phyloP scores from a whole-genome alignment of 2,329 filamentous ascomycete species.

The Exophiala oligosperma region DNA sequence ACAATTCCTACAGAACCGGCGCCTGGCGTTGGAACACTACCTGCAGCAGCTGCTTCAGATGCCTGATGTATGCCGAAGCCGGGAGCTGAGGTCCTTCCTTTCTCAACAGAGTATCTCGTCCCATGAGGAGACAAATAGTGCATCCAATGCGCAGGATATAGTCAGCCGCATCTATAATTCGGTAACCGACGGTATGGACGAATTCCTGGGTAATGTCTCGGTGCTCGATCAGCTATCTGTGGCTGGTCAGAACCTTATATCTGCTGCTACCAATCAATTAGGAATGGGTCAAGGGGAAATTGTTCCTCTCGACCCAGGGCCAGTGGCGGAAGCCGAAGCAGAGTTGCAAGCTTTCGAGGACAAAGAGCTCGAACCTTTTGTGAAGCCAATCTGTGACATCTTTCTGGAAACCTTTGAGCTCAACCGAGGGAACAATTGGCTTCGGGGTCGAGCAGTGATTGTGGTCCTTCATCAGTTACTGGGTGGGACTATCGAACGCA shows the following conservation, averaged over 20 bases:
- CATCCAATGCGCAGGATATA: conserved; percentile 73
- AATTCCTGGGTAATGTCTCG: conserved; percentile 93
- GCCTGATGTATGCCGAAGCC: conserved; percentile 90
- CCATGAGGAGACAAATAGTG: conserved; percentile 59
- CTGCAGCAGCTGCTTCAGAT: conserved; percentile 77
- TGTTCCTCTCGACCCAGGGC: conserved; percentile 48
- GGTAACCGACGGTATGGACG: conserved; percentile 96
- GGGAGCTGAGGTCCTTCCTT: conserved; percentile 87
- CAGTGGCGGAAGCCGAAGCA: conserved; percentile 78
- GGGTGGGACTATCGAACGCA: conserved; percentile 92
- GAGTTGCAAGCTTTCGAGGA: conserved; percentile 92
- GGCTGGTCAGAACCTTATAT: conserved; percentile 80
- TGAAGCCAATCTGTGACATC: conserved; percentile 97
- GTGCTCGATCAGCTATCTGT: conserved; percentile 92
- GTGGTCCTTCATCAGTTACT: conserved; percentile 94
- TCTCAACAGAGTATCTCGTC: conserved; percentile 80
- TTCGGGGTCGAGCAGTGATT: conserved; percentile 90
- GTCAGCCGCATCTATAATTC: conserved; percentile 95
- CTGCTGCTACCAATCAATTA: conserved; percentile 53
- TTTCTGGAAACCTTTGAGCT: conserved; percentile 95
- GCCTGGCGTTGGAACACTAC: conserved; percentile 81
- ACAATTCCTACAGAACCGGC: conserved; percentile 90
- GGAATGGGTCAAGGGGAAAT: conserved; percentile 33
- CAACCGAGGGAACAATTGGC: conserved; percentile 94
- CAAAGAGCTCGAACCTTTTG: conserved; percentile 86